phyloP scores from a whole-genome alignment of 495 filamentous ascomycete species.

The Chaetomium cochliodes region DNA sequence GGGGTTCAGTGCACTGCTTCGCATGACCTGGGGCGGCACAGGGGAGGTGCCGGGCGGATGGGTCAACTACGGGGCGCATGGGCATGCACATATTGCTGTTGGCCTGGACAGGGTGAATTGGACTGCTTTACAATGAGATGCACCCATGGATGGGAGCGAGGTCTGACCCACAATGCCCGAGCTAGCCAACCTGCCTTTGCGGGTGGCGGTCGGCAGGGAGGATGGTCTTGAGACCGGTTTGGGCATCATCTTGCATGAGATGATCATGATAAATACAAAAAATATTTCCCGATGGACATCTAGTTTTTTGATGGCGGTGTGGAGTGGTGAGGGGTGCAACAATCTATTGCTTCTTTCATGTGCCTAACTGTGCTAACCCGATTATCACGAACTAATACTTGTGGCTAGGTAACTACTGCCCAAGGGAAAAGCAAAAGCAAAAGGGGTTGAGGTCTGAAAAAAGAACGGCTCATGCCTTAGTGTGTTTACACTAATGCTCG shows the following conservation, averaged over 20 bases:
- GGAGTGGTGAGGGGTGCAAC: too few species aligned
- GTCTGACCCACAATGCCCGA: neutral
- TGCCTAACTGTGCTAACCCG: too few species aligned
- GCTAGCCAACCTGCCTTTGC: neutral
- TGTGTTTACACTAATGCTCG: too few species aligned
- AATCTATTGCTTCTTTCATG: too few species aligned
- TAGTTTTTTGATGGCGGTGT: too few species aligned
- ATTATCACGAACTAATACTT: too few species aligned
- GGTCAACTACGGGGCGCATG: neutral
- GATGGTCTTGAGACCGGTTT: neutral
- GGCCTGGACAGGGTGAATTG: neutral
- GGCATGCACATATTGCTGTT: conserved; percentile 6
- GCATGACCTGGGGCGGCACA: neutral
- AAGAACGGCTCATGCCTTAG: too few species aligned
- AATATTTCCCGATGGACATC: neutral
- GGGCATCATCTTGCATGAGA: neutral
- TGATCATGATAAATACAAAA: neutral
- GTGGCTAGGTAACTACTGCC: too few species aligned
- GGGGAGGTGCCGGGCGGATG: neutral
- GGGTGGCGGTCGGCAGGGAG: neutral
- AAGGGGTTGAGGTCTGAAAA: too few species aligned
- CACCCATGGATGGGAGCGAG: neutral
- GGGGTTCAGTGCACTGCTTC: neutral
- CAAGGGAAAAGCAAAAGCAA: too few species aligned
- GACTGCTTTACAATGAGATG: neutral